Base-by-base conservation (phyloP, 1,284 basidiomycete genomes). In the Rhodotorula glutinis region DNA sequence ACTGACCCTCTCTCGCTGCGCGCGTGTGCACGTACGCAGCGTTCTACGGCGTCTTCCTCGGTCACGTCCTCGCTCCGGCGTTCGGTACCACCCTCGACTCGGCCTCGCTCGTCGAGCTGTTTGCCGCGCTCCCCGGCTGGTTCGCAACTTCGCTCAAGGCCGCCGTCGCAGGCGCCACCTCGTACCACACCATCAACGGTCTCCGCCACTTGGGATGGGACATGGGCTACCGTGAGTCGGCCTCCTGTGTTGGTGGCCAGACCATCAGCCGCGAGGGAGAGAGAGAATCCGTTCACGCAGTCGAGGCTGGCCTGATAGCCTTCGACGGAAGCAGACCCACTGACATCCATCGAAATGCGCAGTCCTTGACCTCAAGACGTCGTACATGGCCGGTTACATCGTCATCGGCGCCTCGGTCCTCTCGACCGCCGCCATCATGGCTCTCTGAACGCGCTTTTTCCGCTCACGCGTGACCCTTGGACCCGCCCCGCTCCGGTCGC, bases 171-270 rank as follows among this genome's bases (percentile, higher is more conserved):
- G 83, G 85, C 9, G 90, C 93, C 2, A 92, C 94, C 78, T 85
- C 90, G 41, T 97, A 88, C 86, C 95, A 98, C 82, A 85, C 85
- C 11, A 85, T 87, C 79, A 98, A 98, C 80, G 95, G 95, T 9
- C 70, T 98, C 60, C 85, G 95, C 59, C 95, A 98, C 83, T 82
- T 98, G 76, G 80, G 82, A 33, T 98, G 96, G 95, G 95, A 98
- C 80, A 81, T 84, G 77, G 88, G 88, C 66, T 90, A 88, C 83
- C 88, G 94, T 96, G 76, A 78, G 93, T 84, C 23, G 23, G 17
- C 8, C 43, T 16, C 14, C 44, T 41, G 30, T 43, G 11, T n/a
- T 13, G 3, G 13, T 44, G 43, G 43, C 17, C 43, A 19, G 43
- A 21, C 5, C 43, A 5, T 21, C 21, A n/a, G 1, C 23, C 40